These are phyloP conservation scores for Daldinia loculata DNA, from an alignment of 495 filamentous ascomycete species.

Conservation along the genomic window DNA sequence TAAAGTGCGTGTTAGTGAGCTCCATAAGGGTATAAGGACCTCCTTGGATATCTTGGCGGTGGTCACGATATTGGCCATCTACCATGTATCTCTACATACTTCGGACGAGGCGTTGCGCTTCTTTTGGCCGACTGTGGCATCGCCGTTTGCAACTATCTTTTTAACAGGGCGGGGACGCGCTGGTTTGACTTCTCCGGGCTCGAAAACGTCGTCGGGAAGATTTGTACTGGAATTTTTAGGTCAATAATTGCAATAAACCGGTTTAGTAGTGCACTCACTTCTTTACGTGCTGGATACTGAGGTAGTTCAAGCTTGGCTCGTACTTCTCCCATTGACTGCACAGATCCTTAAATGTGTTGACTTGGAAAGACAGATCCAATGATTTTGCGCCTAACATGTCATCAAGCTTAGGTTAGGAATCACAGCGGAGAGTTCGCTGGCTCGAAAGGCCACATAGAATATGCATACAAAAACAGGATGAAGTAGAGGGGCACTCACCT, in stretches of 20 bases:
- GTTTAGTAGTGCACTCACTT: slow-evolving; percentile 64
- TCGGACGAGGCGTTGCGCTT: slow-evolving; percentile 47
- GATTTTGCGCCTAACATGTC: slow-evolving; percentile 58
- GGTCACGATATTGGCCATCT: slow-evolving; percentile 41
- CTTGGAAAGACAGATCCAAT: slow-evolving; percentile 75
- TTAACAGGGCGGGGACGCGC: slow-evolving; percentile 68
- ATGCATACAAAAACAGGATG: slow-evolving; percentile 55
- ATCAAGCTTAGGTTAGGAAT: slow-evolving; percentile 49
- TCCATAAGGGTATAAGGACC: slow-evolving; percentile 34
- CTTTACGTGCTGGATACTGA: slow-evolving; percentile 77
- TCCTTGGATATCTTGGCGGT: slow-evolving; percentile 40
- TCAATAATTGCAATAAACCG: slow-evolving; percentile 28
- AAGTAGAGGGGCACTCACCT: slow-evolving; percentile 59
- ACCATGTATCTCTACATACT: slow-evolving; percentile 46
- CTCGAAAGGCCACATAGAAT: slow-evolving; percentile 62
- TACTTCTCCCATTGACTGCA: slow-evolving; percentile 74
- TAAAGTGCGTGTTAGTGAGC: slow-evolving; percentile 43
- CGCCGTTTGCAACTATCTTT: slow-evolving; percentile 45
- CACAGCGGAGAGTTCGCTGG: slow-evolving; percentile 43
- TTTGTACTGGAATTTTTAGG: slow-evolving; percentile 67
- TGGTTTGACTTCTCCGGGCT: slow-evolving; percentile 78
- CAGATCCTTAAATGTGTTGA: slow-evolving; percentile 75
- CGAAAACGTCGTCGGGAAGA: slow-evolving; percentile 89
- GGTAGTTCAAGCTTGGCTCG: slow-evolving; percentile 58
- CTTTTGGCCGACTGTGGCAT: slow-evolving; percentile 40